Percentiles rank a stretch among this genome's conserved stretches.
These are phyloP conservation scores for Pichia sp. DNA, from an alignment of 1,139 yeast genomes.

Conservation along the genomic window DNA sequence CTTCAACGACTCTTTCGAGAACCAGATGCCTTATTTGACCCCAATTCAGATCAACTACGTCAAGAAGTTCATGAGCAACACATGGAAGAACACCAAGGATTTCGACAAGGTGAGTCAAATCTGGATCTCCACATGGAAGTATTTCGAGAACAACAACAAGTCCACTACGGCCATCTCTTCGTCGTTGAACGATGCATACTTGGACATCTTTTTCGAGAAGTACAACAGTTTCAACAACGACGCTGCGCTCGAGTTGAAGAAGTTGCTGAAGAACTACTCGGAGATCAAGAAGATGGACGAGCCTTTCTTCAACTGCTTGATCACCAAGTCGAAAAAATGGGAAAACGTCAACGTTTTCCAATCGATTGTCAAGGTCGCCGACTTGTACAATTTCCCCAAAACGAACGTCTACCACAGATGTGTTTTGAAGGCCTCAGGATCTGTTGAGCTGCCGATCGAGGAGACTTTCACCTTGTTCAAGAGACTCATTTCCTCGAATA, in stretches of 20 bases:
- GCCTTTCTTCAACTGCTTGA: conserved; percentile 72
- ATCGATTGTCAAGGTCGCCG: conserved; percentile 60
- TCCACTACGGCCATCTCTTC: conserved; percentile 62
- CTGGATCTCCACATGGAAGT: conserved; percentile 59
- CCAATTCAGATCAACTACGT: conserved; percentile 73
- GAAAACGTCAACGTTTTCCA: conserved; percentile 58
- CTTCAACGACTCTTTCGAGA: conserved; percentile 62
- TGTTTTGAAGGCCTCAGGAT: conserved; percentile 68
- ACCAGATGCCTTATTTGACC: conserved; percentile 65
- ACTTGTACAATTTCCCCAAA: conserved; percentile 52
- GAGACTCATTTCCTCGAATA: conserved; percentile 49
- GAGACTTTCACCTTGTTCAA: conserved; percentile 60
- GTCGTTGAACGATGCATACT: conserved; percentile 64
- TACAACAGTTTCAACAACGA: conserved; percentile 53
- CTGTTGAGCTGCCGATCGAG: conserved; percentile 47
- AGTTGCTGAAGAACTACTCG: conserved; percentile 54
- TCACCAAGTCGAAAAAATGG: conserved; percentile 68
- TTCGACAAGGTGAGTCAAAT: conserved; percentile 54
- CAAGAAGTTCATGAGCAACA: conserved; percentile 59
- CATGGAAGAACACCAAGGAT: conserved; percentile 53
- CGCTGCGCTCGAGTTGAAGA: conserved; percentile 55
- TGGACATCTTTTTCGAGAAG: conserved; percentile 60
- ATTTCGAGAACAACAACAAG: conserved; percentile 46
- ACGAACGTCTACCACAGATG: conserved; percentile 75
- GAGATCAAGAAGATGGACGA: conserved; percentile 60